A percentile compares a stretch with the other conserved stretches of the same genome.
These are phyloP conservation scores for Pichiaceae sp. DNA, from an alignment of 1,139 yeast species.

Conservation along the genomic window DNA sequence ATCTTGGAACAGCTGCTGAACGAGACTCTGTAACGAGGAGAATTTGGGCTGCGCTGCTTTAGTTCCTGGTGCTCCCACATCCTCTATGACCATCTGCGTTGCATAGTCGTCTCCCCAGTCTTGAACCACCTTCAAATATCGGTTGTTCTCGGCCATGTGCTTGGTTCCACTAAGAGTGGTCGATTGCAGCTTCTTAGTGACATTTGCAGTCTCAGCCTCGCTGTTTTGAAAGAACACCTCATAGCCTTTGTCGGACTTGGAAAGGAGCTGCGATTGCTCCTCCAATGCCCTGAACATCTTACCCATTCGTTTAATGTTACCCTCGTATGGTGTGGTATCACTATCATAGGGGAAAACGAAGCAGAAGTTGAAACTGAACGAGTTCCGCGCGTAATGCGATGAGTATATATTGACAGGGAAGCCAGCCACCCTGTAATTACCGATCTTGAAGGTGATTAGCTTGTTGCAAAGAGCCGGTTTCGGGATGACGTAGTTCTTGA, in stretches of 20 bases:
- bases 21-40: conserved; percentile 66
- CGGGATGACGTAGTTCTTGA: conserved; percentile 88
- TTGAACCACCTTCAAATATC: conserved; percentile 22
- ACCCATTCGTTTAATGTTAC: conserved; percentile 77
- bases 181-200: conserved; percentile 1
- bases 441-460: conserved; percentile 65
- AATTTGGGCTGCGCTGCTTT: conserved; percentile 30
- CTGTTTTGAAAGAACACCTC: conserved; percentile 21
- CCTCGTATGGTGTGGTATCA: conserved; percentile 79
- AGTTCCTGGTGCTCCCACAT: conserved; percentile 16
- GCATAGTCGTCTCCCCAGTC: conserved; percentile 21
- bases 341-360: conserved; percentile 82
- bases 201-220: neutral
- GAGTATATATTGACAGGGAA: conserved; percentile 81
- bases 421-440: conserved; percentile 70
- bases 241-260: conserved; percentile 31
- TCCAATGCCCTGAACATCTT: conserved; percentile 85
- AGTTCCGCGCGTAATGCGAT: conserved; percentile 74
- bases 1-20: conserved; percentile 88
- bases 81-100: conserved; percentile 15
- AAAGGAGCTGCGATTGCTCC: conserved; percentile 74
- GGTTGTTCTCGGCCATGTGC: conserved; percentile 12
- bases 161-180: conserved; percentile 2
- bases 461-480: conserved; percentile 86
- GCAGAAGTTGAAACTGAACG: conserved; percentile 87